phyloP scores from a whole-genome alignment of 208 protist species.

The Trypanosoma mega region DNA sequence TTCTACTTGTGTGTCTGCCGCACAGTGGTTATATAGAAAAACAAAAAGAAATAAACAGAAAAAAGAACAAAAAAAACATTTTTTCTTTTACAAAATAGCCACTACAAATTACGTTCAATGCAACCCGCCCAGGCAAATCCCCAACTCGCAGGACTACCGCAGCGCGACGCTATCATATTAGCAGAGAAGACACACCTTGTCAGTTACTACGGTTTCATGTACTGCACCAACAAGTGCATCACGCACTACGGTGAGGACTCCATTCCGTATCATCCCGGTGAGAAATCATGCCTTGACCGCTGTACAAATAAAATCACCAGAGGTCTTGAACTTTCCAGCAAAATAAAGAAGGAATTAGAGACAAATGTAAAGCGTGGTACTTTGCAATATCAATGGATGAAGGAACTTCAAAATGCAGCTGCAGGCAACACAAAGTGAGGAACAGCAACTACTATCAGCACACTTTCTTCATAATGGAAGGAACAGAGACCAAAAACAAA shows the following conservation, averaged over 20 bases:
- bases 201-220: slow-evolving; percentile 54
- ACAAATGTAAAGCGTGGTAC: slow-evolving; percentile 54
- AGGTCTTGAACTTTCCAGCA: slow-evolving; percentile 59
- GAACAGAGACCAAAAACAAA: background rate
- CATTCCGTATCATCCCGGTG: slow-evolving; percentile 77
- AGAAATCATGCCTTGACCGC: slow-evolving; percentile 76
- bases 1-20: no score
- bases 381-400: slow-evolving; percentile 85
- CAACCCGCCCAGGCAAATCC: slow-evolving; percentile 59
- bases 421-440: background rate
- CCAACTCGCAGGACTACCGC: slow-evolving; percentile 50
- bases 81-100: background rate
- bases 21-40: no score
- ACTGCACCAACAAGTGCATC: slow-evolving; percentile 59
- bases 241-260: slow-evolving; percentile 80
- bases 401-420: slow-evolving; percentile 30
- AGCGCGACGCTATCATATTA: slow-evolving; percentile 60
- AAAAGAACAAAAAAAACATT: background rate
- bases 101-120: slow-evolving; percentile 24
- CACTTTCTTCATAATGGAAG: background rate
- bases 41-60: background rate
- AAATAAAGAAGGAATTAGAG: slow-evolving; percentile 67
- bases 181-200: slow-evolving; percentile 66
- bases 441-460: no score
- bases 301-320: slow-evolving; percentile 68